Base-by-base conservation (phyloP, 2,329 filamentous ascomycete species). In the Cryphonectria nitschkei region DNA sequence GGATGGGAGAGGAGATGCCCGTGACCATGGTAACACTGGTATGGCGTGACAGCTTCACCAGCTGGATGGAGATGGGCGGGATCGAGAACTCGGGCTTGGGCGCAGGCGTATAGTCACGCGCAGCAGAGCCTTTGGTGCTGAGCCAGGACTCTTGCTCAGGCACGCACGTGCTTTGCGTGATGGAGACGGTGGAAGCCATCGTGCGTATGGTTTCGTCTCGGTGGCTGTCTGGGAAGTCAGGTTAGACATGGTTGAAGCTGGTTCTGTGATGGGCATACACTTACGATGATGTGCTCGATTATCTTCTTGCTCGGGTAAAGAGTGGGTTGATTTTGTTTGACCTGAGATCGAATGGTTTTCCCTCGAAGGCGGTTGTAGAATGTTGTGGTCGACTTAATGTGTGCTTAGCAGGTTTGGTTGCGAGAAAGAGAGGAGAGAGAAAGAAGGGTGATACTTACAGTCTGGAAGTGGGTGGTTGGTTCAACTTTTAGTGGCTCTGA, bases 41-140 rank as follows among this genome's bases (percentile, higher is more conserved):
- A 3, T n/a, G 32, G 29, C 16, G 19, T 14, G 58, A 61, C 32
- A 39, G 32, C 58, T 32, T 39, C 16, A 61, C 58, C 5, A 37
- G 58, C 32, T 22, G 58, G 34, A 61, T 61, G 58, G 58, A 61
- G 19, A 61, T 39, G 34, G 58, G 32, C 32, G 58, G 58, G 19
- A 39, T 39, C 58, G 22, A 14, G 3, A 19, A 19, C 32, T 22
- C 19, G 34, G 34, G 26, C 54, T 32, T 34, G 54, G 26, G 13
- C 2, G 26, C 26, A 29, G 29, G n/a, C n/a, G 52, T 56, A 16
- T 46, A 46, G 43, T 46, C 43, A 2, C 13, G n/a, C 52, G 26
- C 54, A 16, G 26, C 29, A 58, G 26, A 19, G 14, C 13, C 26
- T 16, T 32, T 4, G 26, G 54, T 58, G 29, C 29, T 32, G 14